phyloP scores from a whole-genome alignment of 2,329 filamentous ascomycete genomes.

The Canariomyces notabilis region DNA sequence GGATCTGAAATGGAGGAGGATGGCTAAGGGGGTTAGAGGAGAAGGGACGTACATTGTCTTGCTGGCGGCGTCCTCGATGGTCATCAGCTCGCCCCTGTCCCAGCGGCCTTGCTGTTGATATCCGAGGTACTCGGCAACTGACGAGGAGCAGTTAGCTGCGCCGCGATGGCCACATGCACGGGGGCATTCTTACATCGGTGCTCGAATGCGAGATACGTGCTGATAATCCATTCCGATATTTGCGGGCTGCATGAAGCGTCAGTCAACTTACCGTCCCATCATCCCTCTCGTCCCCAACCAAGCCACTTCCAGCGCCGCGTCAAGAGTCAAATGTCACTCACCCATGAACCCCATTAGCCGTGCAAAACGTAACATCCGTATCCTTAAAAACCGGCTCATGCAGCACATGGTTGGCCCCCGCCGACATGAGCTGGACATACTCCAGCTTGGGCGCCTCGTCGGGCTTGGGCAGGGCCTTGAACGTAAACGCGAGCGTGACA shows the following conservation, averaged over 20 bases:
- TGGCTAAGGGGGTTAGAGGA: not conserved
- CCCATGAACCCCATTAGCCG: constrained; percentile 56
- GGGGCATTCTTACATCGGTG: constrained; percentile 37
- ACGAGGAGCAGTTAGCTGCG: not conserved
- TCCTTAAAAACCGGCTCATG: constrained; percentile 44
- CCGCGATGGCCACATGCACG: too few relatives aligned
- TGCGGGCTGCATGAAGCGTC: constrained; percentile 40
- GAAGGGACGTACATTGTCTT: constrained; percentile 44
- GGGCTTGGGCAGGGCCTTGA: constrained; percentile 37
- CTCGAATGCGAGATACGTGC: constrained; percentile 46
- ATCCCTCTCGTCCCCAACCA: not conserved
- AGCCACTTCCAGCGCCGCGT: not conserved
- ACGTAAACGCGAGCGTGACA: constrained; percentile 45
- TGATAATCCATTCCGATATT: constrained; percentile 53
- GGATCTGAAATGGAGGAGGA: not conserved
- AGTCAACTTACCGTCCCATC: not conserved
- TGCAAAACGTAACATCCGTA: constrained; percentile 47
- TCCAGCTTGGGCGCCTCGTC: constrained; percentile 44
- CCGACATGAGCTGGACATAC: constrained; percentile 50
- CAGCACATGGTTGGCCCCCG: constrained; percentile 48
- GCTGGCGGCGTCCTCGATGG: constrained; percentile 40
- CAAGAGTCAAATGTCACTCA: constrained; percentile 28
- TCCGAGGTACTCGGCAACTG: constrained; percentile 43
- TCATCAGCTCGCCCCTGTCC: constrained; percentile 31
- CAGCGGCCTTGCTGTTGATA: constrained; percentile 41